These are phyloP conservation scores for Oryza glumipatula DNA, from an alignment of 176 grass and related monocot genomes.

Conservation along the genomic window DNA sequence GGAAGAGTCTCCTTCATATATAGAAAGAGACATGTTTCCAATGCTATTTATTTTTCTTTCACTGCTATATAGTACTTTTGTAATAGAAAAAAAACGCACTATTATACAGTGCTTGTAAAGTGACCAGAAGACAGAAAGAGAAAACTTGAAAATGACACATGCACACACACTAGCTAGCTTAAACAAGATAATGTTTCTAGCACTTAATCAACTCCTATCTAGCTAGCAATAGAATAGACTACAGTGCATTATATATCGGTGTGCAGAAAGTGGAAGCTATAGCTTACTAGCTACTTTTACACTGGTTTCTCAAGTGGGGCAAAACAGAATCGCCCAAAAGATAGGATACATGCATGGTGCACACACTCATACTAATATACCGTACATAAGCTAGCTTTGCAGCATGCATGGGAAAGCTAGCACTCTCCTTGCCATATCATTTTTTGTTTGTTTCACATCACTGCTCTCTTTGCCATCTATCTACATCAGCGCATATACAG, in stretches of 20 bases:
- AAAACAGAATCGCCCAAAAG: neutral
- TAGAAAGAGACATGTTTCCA: too few species aligned
- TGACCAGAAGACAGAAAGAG: neutral
- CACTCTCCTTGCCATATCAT: neutral
- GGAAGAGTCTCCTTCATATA: too few species aligned
- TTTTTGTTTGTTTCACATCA: slow-evolving; percentile 3
- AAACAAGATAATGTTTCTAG: neutral
- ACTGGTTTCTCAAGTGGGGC: neutral
- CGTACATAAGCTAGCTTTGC: neutral
- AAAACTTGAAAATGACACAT: neutral
- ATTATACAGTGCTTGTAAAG: neutral
- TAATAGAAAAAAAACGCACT: too few species aligned
- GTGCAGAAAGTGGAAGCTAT: neutral
- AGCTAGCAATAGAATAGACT: neutral
- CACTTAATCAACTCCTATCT: neutral
- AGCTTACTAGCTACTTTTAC: neutral
- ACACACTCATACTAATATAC: neutral
- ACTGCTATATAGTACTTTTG: neutral
- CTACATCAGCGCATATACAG: neutral
- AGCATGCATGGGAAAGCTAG: neutral
- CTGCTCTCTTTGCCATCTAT: neutral
- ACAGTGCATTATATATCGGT: neutral
- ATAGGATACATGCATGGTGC: neutral
- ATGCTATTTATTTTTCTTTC: neutral
- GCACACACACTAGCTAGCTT: neutral